These are phyloP conservation scores for Cucurbita argyrosperma DNA, from an alignment of 306 rosid genomes.

Conservation along the genomic window DNA sequence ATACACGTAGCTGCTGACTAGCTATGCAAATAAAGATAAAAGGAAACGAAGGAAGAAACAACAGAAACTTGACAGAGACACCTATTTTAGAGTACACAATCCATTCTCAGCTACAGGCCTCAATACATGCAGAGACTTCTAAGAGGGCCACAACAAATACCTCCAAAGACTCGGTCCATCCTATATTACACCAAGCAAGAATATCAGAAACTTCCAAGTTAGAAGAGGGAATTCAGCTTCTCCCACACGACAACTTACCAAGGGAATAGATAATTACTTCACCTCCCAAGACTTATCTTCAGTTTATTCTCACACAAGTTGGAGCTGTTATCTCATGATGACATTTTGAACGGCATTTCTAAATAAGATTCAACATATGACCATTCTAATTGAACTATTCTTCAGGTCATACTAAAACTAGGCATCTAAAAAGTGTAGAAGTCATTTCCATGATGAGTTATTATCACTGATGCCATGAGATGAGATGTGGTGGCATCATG, in stretches of 20 bases:
- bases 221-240: neutral
- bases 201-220: neutral
- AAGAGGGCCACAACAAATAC: neutral
- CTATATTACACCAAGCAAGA: neutral
- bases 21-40: neutral
- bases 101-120: neutral
- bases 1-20: neutral
- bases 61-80: neutral
- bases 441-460: neutral
- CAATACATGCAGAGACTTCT: neutral
- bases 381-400: neutral
- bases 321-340: neutral
- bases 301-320: slow-evolving; percentile 3
- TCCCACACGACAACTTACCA: neutral
- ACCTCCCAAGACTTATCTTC: neutral
- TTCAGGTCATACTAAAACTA: neutral
- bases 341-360: slow-evolving; percentile 6
- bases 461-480: neutral
- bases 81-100: neutral
- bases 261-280: neutral
- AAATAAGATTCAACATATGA: neutral
- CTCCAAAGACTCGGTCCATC: neutral
- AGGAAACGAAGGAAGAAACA: neutral
- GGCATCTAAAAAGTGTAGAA: neutral
- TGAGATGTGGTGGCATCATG: neutral